A percentile compares a stretch with the other conserved stretches of the same genome.
Evolutionary conservation across 768 basidiomycete genomes (phyloP).

Genomic region (Boletus rubroflammeus): DNA sequence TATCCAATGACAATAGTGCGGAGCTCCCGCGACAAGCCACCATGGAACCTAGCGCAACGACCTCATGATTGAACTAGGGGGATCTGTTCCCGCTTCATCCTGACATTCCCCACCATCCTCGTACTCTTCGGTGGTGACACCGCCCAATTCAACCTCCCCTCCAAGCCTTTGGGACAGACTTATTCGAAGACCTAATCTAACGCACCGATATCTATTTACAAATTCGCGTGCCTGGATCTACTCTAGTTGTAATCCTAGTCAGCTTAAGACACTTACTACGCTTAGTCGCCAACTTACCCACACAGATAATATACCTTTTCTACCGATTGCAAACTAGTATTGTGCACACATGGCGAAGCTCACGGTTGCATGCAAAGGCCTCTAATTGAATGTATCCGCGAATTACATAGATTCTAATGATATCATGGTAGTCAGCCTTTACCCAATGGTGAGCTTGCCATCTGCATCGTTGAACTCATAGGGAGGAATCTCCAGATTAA

Average conservation of each 20-base stretch:
- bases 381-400: constrained; percentile 24
- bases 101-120: constrained; percentile 1
- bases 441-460: constrained; percentile 85
- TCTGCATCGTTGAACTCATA: constrained; percentile 88
- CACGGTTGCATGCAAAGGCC: constrained; percentile 6
- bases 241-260: neutral
- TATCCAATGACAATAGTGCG: constrained; percentile 2
- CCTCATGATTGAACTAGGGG: neutral
- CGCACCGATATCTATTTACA: neutral
- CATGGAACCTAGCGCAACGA: neutral
- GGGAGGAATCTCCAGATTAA: constrained; percentile 91
- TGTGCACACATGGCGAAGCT: neutral
- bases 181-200: constrained; percentile 3
- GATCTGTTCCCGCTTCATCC: neutral
- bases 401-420: constrained; percentile 19
- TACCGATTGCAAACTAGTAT: neutral
- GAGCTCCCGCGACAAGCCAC: neutral
- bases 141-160: constrained; percentile 5
- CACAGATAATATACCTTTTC: no score
- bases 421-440: constrained; percentile 14
- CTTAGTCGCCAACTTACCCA: neutral
- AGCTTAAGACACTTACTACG: neutral
- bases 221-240: neutral
- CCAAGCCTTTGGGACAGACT: constrained; percentile 26
- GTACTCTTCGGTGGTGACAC: neutral